Evolutionary conservation across 139 green algal species (phyloP), one percentile per base, ranked within the genome.

Genomic region (Coelastrella sp.): DNA sequence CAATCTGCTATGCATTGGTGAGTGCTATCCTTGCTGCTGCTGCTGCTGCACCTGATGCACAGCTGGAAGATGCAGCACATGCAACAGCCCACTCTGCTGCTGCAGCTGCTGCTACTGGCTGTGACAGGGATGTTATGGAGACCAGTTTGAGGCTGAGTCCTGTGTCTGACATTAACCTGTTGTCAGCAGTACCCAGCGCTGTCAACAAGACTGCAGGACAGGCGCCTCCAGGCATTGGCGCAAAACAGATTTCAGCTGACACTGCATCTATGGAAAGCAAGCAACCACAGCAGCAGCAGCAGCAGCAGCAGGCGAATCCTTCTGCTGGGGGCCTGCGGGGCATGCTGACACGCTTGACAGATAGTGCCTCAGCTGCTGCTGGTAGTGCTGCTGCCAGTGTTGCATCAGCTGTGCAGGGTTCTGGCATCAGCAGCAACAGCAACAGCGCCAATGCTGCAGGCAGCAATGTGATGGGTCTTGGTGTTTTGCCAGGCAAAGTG

Each of bases 1-100:
- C 91, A 3, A 87, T 97, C 60, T 89, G 91, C 4, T 78, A 96
- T 66, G 89, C 93, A 30, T 81, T 97, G 50, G 84, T 97, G 63
- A 82, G 85, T 2, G 90, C 94, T 35, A 90, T 97, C 30, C 67
- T 94, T 63, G 89, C 87, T 37, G 90, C 89, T 63, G 89, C 87
- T 37, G 90, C 89, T 35, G 84, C 89, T 25, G 51, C 75, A 40
- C 75, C 75, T 30, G 75, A 82, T 13, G 57, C 71, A 53, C 34
- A 71, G 23, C 25, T 53, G 3, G 41, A 45, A 37, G 48, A 43
- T 37, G 2, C 21, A 69, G 50, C 59, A 69, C 21, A 37, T 48
- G 17, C 67, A 34, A 30, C 77, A 38, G 53, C 41, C 27, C 3
- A 5, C 50, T 9, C 4, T 59, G 41, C 8, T 32, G 45, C 60